phyloP scores from a whole-genome alignment of 1,284 basidiomycete genomes.

The Cystobasidium sp. region DNA sequence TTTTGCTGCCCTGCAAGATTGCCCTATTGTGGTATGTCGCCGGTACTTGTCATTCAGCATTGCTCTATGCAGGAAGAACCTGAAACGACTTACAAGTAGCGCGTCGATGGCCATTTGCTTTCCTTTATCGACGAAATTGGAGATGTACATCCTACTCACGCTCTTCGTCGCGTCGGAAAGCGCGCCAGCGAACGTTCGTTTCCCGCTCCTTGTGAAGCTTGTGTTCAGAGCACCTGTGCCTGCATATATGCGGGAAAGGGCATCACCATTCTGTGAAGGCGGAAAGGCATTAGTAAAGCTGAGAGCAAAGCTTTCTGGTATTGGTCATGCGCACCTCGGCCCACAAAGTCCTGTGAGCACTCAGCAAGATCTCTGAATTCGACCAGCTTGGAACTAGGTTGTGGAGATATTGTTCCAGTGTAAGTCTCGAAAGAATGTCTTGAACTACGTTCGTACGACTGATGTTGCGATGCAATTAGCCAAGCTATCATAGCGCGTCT shows the following conservation, averaged over 20 bases:
- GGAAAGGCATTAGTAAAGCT: neutral
- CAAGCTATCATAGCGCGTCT: conserved; percentile 42
- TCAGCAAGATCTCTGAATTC: conserved; percentile 71
- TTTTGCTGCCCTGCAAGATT: conserved; percentile 85
- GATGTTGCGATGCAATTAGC: conserved; percentile 68
- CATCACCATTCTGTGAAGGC: conserved; percentile 48
- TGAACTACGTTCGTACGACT: conserved; percentile 94
- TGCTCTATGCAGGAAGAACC: neutral
- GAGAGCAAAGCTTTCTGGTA: neutral
- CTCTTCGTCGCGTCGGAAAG: conserved; percentile 96
- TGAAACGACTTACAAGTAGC: conserved; percentile 70
- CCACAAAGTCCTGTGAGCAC: conserved; percentile 89
- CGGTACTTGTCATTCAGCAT: too few species aligned
- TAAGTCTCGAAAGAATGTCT: conserved; percentile 78
- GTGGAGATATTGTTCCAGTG: conserved; percentile 64
- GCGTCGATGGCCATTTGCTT: conserved; percentile 96
- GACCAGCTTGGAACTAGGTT: conserved; percentile 44
- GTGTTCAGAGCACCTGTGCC: conserved; percentile 97
- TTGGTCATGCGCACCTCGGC: conserved; percentile 65
- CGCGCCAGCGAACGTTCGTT: conserved; percentile 84
- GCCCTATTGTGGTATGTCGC: conserved; percentile 64
- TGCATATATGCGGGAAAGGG: conserved; percentile 76
- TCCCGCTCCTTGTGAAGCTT: conserved; percentile 90
- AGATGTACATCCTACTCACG: conserved; percentile 88
- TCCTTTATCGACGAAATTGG: conserved; percentile 94